phyloP scores from a whole-genome alignment of 768 basidiomycete genomes.

The Punctularia strigosozonata region DNA sequence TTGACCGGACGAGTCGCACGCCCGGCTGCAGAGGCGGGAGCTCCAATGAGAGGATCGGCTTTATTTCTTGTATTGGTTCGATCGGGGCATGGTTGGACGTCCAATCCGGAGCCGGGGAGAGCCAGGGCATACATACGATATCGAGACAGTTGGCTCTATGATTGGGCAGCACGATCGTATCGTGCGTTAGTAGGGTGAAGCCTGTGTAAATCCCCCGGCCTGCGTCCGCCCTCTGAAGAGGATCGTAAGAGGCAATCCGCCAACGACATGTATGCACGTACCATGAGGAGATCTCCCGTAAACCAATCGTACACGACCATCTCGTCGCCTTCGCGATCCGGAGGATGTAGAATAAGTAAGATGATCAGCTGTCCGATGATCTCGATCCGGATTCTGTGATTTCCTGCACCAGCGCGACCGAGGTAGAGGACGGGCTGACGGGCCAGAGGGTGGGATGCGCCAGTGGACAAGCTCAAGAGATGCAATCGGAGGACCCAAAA shows the following conservation, averaged over 20 bases:
- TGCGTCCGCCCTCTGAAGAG: conserved; percentile 6
- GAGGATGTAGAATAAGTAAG: too few species aligned
- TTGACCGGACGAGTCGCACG: background rate
- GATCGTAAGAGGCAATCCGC: background rate
- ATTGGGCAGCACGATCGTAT: conserved; percentile 16
- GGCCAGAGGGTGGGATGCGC: conserved; percentile 11
- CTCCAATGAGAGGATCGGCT: background rate
- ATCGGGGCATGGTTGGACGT: background rate
- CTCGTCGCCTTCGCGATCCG: too few species aligned
- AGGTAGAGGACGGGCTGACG: conserved; percentile 8
- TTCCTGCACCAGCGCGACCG: conserved; percentile 7
- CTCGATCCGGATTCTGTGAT: conserved; percentile 11
- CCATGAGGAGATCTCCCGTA: conserved; percentile 11
- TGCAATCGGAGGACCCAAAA: conserved; percentile 9
- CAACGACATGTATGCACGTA: conserved; percentile 7
- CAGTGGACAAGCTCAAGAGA: conserved; percentile 10
- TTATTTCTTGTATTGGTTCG: background rate
- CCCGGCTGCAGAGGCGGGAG: background rate
- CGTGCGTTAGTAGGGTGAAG: conserved; percentile 15
- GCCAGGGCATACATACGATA: conserved; percentile 7
- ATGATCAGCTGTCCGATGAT: conserved; percentile 12
- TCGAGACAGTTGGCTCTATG: conserved; percentile 11
- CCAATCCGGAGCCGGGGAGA: background rate
- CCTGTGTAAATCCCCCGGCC: conserved; percentile 11
- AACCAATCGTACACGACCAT: conserved; percentile 17